Percentiles rank a stretch among this genome's conserved stretches.
phyloP scores from a whole-genome alignment of 768 basidiomycete species.

The Tulasnella sp. region DNA sequence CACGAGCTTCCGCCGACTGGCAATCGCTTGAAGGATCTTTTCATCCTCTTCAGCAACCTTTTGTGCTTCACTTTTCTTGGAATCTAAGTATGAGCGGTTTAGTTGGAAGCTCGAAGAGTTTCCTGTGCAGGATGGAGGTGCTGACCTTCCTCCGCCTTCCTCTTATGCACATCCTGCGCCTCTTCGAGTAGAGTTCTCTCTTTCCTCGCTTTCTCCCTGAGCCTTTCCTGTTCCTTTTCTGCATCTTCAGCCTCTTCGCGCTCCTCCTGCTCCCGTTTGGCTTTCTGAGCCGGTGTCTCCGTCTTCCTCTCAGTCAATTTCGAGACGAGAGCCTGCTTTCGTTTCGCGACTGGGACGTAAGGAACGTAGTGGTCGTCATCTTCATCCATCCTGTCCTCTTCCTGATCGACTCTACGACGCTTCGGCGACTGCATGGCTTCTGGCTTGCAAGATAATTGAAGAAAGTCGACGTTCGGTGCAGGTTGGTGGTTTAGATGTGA shows the following conservation, averaged over 20 bases:
- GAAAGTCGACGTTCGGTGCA: not conserved
- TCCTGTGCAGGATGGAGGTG: not conserved
- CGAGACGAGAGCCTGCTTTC: slow-evolving; percentile 68
- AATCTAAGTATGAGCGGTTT: slow-evolving; percentile 37
- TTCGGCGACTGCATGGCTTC: slow-evolving; percentile 2
- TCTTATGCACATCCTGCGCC: slow-evolving; percentile 87
- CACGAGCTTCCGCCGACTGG: slow-evolving; percentile 79
- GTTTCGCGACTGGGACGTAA: slow-evolving; percentile 79
- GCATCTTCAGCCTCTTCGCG: slow-evolving; percentile 50
- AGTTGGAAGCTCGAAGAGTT: not conserved
- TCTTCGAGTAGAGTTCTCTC: slow-evolving; percentile 83
- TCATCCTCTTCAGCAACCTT: slow-evolving; percentile 82
- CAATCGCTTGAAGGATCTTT: slow-evolving; percentile 83
- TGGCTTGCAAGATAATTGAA: not conserved
- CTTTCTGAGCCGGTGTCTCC: slow-evolving; percentile 39
- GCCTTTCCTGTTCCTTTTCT: slow-evolving; percentile 66
- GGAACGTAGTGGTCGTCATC: slow-evolving; percentile 58
- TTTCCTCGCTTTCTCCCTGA: slow-evolving; percentile 62
- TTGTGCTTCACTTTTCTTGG: slow-evolving; percentile 78
- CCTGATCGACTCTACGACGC: slow-evolving; percentile 6
- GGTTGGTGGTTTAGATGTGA: not conserved
- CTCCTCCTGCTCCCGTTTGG: slow-evolving; percentile 40
- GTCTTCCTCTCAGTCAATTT: slow-evolving; percentile 51
- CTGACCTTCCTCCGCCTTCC: slow-evolving; percentile 70
- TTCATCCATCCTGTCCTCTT: slow-evolving; percentile 21